Evolutionary conservation across 2,329 filamentous ascomycete genomes (phyloP), one percentile per base, ranked within the genome.

Genomic region (Epichloe gansuensis): DNA sequence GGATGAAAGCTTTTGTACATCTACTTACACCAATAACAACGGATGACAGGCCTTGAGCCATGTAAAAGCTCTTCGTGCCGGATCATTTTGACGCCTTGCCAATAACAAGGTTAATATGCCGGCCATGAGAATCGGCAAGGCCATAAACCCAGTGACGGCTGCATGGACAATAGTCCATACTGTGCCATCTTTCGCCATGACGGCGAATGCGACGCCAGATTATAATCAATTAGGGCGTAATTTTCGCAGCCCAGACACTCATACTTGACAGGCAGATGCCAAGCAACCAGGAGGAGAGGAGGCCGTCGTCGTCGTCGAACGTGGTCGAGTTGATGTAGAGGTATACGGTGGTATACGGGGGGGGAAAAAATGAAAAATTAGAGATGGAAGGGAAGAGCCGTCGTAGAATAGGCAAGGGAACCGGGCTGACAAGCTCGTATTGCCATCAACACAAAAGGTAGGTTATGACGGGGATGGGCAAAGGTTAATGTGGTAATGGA

Each of bases 81-180:
- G 50, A 45, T 54, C 53, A 6, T 40, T 12, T 13, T 43, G 50
- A 36, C 47, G 46, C 17, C 53, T 40, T 21, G 47, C 50, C 50
- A 54, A 21, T 4, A 52, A 1, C 31, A 50, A 40, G 35, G 42
- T 54, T 21, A 52, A 41, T 11, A 54, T 13, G 9, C 50, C 53
- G 6, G 46, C 38, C 34, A 49, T 50, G 41, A 43, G 34, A 46
- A 52, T 50, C 8, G 53, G 53, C 34, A 54, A 12, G 9, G 47
- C n/a, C 43, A 48, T 47, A 25, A 54, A 54, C 21, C 53, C 53
- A 17, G 53, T 47, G 9, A 52, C 44, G 40, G 50, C 47, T 2
- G 50, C 50, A 31, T 54, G 53, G 50, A 54, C 50, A 12, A 52
- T 52, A 9, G 53, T 54, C 53, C 53, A 54, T 31, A 50, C 11